phyloP scores from a whole-genome alignment of 805 yeast genomes.

The Brettanomyces anomalus region DNA sequence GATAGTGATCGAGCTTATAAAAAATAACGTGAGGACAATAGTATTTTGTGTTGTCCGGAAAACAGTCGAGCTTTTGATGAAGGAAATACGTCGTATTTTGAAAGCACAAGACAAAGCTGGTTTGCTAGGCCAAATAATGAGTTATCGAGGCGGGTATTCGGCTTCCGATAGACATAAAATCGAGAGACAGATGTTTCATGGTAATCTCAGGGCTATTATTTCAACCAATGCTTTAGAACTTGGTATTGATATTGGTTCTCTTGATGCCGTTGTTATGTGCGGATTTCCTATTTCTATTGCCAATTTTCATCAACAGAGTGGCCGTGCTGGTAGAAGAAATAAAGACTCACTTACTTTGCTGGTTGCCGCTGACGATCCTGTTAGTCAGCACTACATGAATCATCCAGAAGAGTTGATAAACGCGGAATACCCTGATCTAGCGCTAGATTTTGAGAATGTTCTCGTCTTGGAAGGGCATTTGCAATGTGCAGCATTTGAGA shows the following conservation, averaged over 20 bases:
- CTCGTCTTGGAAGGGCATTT: conserved; percentile 71
- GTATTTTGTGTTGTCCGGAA: conserved; percentile 84
- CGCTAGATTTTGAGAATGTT: conserved; percentile 51
- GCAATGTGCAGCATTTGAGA: conserved; percentile 91
- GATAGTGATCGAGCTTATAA: conserved; percentile 55
- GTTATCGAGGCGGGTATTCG: conserved; percentile 93
- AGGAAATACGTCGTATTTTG: conserved; percentile 59
- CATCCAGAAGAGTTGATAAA: conserved; percentile 54
- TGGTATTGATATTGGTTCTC: conserved; percentile 89
- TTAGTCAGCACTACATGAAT: conserved; percentile 75
- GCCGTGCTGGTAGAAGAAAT: conserved; percentile 89
- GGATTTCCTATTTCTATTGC: conserved; percentile 88
- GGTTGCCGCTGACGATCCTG: conserved; percentile 75
- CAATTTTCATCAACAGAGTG: conserved; percentile 91
- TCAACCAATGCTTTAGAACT: conserved; percentile 94
- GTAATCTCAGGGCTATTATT: conserved; percentile 74
- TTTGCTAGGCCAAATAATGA: conserved; percentile 62
- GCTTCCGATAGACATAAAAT: conserved; percentile 78
- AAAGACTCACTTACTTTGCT: conserved; percentile 78
- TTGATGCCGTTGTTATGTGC: conserved; percentile 86
- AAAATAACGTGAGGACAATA: conserved; percentile 64
- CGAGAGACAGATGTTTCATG: conserved; percentile 85
- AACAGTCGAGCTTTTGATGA: conserved; percentile 81
- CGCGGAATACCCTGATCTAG: conserved; percentile 46
- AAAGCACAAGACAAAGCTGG: conserved; percentile 35